phyloP scores from a whole-genome alignment of 2,329 filamentous ascomycete species.

The Cladophialophora immunda region DNA sequence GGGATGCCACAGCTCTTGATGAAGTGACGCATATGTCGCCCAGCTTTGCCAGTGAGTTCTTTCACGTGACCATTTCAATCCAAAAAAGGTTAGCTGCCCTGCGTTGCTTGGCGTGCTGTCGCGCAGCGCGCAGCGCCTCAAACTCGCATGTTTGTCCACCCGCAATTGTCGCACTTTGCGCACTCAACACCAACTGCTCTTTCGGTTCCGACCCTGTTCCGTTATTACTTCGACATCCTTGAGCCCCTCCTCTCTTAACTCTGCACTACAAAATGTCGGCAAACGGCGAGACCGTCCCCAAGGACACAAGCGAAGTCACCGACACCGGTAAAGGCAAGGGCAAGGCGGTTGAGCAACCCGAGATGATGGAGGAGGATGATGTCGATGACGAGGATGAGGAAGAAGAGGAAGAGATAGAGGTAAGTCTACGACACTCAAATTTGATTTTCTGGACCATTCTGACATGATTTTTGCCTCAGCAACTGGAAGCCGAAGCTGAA shows the following conservation, averaged over 20 bases:
- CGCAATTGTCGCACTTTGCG: not conserved
- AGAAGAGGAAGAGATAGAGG: slow-evolving; percentile 60
- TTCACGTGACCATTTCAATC: not conserved
- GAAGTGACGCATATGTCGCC: too few species aligned
- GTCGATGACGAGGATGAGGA: slow-evolving; percentile 77
- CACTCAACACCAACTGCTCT: slow-evolving; percentile 38
- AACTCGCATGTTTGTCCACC: not conserved
- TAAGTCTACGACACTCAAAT: not conserved
- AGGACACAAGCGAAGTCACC: slow-evolving; percentile 33
- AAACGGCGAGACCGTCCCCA: slow-evolving; percentile 38
- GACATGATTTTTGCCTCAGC: slow-evolving; percentile 23
- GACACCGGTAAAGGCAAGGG: slow-evolving; percentile 79
- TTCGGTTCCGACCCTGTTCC: slow-evolving; percentile 67
- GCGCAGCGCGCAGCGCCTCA: not conserved
- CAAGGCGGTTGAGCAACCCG: slow-evolving; percentile 70
- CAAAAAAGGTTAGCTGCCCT: not conserved
- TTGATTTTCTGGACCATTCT: slow-evolving; percentile 2
- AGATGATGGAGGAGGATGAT: slow-evolving; percentile 72
- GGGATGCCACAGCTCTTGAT: too few species aligned
- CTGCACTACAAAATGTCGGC: slow-evolving; percentile 36
- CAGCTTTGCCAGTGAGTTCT: too few species aligned
- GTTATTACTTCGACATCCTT: slow-evolving; percentile 56
- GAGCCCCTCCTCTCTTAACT: not conserved
- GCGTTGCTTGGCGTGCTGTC: not conserved
- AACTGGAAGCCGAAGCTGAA: slow-evolving; percentile 34